A percentile compares a stretch with the other conserved stretches of the same genome.
phyloP scores from a whole-genome alignment of 129 eudicot species.

The Flaveria bidentis region DNA sequence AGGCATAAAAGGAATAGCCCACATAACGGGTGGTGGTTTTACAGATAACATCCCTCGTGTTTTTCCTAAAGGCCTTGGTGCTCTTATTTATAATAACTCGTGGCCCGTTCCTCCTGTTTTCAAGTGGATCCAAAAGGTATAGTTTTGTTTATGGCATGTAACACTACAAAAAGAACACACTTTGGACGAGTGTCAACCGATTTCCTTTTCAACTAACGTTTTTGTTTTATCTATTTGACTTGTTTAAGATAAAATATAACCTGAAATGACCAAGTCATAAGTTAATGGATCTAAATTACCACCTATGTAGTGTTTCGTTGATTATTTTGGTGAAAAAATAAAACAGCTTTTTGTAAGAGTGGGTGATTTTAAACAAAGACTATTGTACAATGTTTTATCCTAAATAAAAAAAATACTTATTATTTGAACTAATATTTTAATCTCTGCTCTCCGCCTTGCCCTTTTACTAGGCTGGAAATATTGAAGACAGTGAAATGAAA shows the following conservation, averaged over 20 bases:
- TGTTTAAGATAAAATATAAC: not conserved
- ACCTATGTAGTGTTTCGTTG: not conserved
- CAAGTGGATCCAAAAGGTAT: slow-evolving; percentile 90
- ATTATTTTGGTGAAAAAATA: not conserved
- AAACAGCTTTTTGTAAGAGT: not conserved
- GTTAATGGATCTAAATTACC: not conserved
- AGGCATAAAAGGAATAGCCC: slow-evolving; percentile 95
- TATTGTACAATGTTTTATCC: not conserved
- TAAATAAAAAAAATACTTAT: not conserved
- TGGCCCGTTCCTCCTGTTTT: slow-evolving; percentile 93
- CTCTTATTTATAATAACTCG: slow-evolving; percentile 56
- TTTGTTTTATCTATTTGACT: not conserved
- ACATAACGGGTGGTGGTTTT: slow-evolving; percentile 95
- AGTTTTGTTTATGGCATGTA: not conserved
- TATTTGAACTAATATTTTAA: not conserved
- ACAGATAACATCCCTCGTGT: slow-evolving; percentile 92
- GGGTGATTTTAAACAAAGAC: no score
- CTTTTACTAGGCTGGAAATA: slow-evolving; percentile 58
- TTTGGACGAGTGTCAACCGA: not conserved
- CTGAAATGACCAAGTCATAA: no score
- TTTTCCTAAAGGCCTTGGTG: slow-evolving; percentile 92
- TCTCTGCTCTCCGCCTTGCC: not conserved
- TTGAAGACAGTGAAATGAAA: slow-evolving; percentile 82
- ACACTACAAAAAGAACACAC: not conserved
- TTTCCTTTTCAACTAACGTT: not conserved